Conservation (phyloP, 257 asterid genomes). For the Galeopsis tetrahit region DNA sequence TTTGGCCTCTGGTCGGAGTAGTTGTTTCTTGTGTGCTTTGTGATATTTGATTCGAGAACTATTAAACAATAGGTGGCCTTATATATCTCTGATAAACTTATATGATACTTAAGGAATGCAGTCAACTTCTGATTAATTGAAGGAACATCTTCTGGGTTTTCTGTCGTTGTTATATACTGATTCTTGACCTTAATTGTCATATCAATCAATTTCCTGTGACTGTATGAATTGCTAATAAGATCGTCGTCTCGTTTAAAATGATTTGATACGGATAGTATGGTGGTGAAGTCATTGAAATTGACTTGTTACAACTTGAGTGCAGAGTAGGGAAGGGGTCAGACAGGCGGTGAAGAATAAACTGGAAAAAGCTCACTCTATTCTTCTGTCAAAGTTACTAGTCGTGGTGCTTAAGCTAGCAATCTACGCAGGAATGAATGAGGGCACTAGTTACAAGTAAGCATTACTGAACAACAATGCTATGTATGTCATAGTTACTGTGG, state of each 20-base stretch:
- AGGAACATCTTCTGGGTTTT: background rate
- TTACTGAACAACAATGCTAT: background rate
- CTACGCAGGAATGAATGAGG: background rate
- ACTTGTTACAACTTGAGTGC: conserved; percentile 15
- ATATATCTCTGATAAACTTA: background rate
- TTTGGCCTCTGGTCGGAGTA: background rate
- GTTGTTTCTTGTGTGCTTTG: background rate
- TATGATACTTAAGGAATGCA: background rate
- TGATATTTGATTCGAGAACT: background rate
- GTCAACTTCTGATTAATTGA: background rate
- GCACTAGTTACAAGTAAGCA: background rate
- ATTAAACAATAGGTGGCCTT: too few species aligned
- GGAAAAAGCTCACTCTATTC: conserved; percentile 39
- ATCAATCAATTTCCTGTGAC: background rate
- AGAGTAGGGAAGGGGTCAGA: conserved; percentile 18
- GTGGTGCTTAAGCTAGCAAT: conserved; percentile 18
- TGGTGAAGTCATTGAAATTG: background rate
- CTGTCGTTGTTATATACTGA: background rate
- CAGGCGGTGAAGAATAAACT: conserved; percentile 14
- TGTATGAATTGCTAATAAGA: background rate
- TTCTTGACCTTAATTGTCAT: background rate
- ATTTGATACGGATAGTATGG: background rate
- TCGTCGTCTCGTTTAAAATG: background rate
- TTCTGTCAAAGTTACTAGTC: conserved; percentile 39
- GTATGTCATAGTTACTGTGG: background rate